Base-by-base conservation (phyloP, 2,329 filamentous ascomycete species). In the Amesomyces nigricolor region DNA sequence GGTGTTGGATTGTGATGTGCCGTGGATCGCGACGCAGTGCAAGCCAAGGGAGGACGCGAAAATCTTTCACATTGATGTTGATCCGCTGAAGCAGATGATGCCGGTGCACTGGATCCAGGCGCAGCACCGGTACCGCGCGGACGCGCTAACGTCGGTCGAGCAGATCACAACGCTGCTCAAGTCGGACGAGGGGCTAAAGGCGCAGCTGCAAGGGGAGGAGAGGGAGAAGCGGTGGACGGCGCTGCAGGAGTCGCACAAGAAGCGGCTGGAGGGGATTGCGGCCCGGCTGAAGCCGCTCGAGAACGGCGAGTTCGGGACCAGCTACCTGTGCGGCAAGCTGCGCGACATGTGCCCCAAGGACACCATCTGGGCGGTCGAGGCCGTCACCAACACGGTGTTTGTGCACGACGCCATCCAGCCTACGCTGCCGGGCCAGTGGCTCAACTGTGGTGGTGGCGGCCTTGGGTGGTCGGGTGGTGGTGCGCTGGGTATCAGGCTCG, bases 1-100 rank as follows among this genome's bases (percentile, higher is more conserved):
- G 1, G 86, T 96, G 2, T 67, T 95, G 22, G 88, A 96, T 70
- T 95, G 90, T 61, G 91, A 96, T 66, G 90, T 96, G 0, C 91
- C 91, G 0, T 96, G 91, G 90, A 91, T 96, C 53, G 85, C 86
- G n/a, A 94, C 89, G 0, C 82, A 83, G 14, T 83, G 80, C 69
- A 75, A 75, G 60, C 83, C 83, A 0, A 69, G 69, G 1, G 68
- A 72, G 2, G 74, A 77, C 14, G 78, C 79, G 17, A 75, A 74
- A 58, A 72, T 87, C 53, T 85, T 81, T 70, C 83, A 87, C 63
- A 76, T 87, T 43, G 83, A 87, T 61, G 75, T 84, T 47, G 83
- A 87, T 61, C 82, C 83, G 1, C 70, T 86, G 22, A 87, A 87
- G 72, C 82, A 86, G 68, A 78, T 85, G 68, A 90, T 90, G 76